A percentile compares a stretch with the other conserved stretches of the same genome.
Evolutionary conservation across 2,329 filamentous ascomycete species (phyloP).

Genomic region (Sporothrix variecibatus): DNA sequence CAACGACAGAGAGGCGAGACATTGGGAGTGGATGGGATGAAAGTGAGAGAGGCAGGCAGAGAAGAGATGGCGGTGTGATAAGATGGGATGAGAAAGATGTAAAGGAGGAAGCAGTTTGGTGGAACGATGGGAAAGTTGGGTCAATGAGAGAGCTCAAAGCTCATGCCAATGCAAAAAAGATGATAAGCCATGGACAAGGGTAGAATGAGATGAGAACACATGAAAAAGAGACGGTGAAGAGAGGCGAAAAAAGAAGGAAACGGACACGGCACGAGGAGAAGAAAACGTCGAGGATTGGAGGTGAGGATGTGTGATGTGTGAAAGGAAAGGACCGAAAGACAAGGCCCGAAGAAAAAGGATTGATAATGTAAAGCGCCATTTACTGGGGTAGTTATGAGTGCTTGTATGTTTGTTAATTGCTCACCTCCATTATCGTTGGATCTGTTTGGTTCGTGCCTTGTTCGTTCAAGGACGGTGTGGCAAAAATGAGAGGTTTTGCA

Average conservation of each 20-base stretch:
- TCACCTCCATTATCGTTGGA: conserved; percentile 21
- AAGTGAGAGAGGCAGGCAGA: not conserved
- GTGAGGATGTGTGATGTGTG: not conserved
- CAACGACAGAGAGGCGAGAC: not conserved
- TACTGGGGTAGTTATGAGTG: not conserved
- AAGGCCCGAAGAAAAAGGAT: not conserved
- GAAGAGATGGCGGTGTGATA: conserved; percentile 25
- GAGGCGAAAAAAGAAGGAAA: not conserved
- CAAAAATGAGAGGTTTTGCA: not conserved
- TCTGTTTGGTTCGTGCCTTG: not conserved
- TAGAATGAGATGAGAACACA: not conserved
- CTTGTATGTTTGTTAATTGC: conserved; percentile 5
- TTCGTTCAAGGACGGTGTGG: not conserved
- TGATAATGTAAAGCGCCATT: conserved; percentile 7
- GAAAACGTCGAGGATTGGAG: not conserved
- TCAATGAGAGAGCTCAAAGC: not conserved
- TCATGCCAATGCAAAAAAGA: not conserved
- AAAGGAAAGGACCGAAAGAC: not conserved
- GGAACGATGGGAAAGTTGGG: conserved; percentile 1
- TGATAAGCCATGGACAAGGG: not conserved
- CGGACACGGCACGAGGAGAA: not conserved
- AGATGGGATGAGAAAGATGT: not conserved
- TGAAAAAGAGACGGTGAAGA: not conserved
- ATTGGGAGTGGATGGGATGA: not conserved
- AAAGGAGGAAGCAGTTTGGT: not conserved